A percentile compares a stretch with the other conserved stretches of the same genome.
Conservation (phyloP, 2,329 filamentous ascomycete species). For the Penicillium concentricum region DNA sequence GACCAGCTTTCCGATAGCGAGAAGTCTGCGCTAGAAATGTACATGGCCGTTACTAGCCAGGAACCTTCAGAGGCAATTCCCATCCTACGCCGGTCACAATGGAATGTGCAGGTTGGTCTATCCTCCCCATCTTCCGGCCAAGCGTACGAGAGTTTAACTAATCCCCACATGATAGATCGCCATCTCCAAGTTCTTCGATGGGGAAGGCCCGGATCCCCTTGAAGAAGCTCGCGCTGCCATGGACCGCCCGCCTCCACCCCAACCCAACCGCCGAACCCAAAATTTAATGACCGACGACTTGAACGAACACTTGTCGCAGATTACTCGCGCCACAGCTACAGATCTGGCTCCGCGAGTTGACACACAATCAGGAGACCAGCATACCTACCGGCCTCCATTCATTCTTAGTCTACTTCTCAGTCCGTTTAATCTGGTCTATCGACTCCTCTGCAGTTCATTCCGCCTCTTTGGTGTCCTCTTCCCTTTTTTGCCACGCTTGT, state of each 20-base stretch:
- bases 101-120: constrained; percentile 78
- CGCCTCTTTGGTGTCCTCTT: constrained; percentile 74
- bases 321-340: constrained; percentile 42
- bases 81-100: constrained; percentile 80
- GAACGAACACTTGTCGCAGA: constrained; percentile 31
- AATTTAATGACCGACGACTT: constrained; percentile 61
- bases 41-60: constrained; percentile 83
- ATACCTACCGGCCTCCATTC: constrained; percentile 69
- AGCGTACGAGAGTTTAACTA: constrained; percentile 11
- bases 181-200: constrained; percentile 96
- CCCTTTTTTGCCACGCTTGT: constrained; percentile 71
- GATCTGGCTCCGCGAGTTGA: constrained; percentile 82
- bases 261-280: constrained; percentile 64
- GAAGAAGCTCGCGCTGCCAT: constrained; percentile 71
- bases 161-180: constrained; percentile 66
- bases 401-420: constrained; percentile 75
- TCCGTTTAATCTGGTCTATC: constrained; percentile 77
- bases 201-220: constrained; percentile 78
- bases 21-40: constrained; percentile 82
- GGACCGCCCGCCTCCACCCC: constrained; percentile 58
- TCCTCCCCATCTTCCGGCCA: background rate
- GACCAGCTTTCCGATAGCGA: constrained; percentile 72
- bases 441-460: constrained; percentile 64
- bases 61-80: constrained; percentile 72
- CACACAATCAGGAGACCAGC: constrained; percentile 66